A percentile compares a stretch with the other conserved stretches of the same genome.
Conservation (phyloP, 768 basidiomycete species). For the Cystobasidiopsis lactophilus region DNA sequence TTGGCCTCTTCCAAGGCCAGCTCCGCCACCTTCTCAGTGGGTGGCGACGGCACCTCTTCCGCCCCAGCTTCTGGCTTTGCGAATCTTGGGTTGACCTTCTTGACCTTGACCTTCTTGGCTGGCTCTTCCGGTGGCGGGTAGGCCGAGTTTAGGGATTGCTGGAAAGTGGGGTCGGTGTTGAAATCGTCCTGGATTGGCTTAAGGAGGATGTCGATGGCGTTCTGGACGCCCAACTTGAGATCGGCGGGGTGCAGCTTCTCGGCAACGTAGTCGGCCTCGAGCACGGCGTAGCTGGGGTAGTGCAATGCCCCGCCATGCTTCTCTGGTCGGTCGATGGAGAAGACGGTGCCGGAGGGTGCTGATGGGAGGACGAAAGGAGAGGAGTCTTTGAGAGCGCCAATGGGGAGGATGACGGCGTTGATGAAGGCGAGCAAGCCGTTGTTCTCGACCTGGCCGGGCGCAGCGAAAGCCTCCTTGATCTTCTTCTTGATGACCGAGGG, state of each 20-base stretch:
- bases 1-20: background rate
- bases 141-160: constrained; percentile 48
- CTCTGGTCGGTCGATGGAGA: constrained; percentile 52
- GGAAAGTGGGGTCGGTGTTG: constrained; percentile 56
- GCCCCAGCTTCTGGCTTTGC: background rate
- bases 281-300: constrained; percentile 40
- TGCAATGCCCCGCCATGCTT: constrained; percentile 38
- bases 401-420: constrained; percentile 27
- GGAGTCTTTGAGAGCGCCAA: constrained; percentile 22
- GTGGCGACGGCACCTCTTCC: background rate
- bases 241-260: constrained; percentile 73
- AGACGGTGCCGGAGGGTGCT: constrained; percentile 61
- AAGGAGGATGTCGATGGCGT: constrained; percentile 49
- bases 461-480: constrained; percentile 79
- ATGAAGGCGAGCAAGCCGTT: constrained; percentile 40
- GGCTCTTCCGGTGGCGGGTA: constrained; percentile 36
- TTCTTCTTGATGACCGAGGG: constrained; percentile 67
- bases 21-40: background rate
- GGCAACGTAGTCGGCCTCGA: constrained; percentile 51
- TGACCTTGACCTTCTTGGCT: constrained; percentile 8
- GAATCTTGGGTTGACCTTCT: constrained; percentile 8
- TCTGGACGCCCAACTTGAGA: constrained; percentile 54
- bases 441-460: constrained; percentile 66
- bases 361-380: background rate
- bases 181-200: constrained; percentile 63